These are phyloP conservation scores for Hemisphaericaspora xylofermentans DNA, from an alignment of 1,139 yeast genomes.

Conservation along the genomic window DNA sequence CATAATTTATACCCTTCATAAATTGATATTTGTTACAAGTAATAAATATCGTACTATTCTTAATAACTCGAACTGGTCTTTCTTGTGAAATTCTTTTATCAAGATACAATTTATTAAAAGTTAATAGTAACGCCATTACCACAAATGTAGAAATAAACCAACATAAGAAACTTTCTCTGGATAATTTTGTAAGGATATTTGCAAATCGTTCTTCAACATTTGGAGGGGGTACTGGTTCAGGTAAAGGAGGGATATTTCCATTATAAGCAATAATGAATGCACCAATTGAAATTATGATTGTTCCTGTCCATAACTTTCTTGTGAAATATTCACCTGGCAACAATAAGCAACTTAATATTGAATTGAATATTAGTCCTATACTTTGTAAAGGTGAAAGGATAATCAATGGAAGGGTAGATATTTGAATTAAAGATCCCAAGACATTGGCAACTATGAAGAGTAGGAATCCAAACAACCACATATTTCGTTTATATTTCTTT, in stretches of 20 bases:
- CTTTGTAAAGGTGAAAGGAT: slow-evolving; percentile 83
- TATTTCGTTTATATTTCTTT: slow-evolving; percentile 49
- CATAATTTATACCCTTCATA: slow-evolving; percentile 58
- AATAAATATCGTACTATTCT: slow-evolving; percentile 6
- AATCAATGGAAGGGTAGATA: slow-evolving; percentile 79
- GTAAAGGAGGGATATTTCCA: slow-evolving; percentile 39
- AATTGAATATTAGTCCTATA: slow-evolving; percentile 81
- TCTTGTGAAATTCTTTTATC: slow-evolving; percentile 7
- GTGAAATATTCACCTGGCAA: slow-evolving; percentile 72
- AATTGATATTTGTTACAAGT: slow-evolving; percentile 23
- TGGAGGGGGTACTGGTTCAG: slow-evolving; percentile 23
- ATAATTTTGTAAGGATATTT: slow-evolving; percentile 25
- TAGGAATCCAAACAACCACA: slow-evolving; percentile 76
- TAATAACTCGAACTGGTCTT: slow-evolving; percentile 11
- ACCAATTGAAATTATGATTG: slow-evolving; percentile 67
- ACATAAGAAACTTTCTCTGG: slow-evolving; percentile 27
- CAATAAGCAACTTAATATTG: slow-evolving; percentile 64
- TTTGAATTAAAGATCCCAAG: slow-evolving; percentile 80
- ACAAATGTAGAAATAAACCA: slow-evolving; percentile 44
- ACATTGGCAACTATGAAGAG: slow-evolving; percentile 74
- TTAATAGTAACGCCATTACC: slow-evolving; percentile 25
- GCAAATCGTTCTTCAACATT: slow-evolving; percentile 27
- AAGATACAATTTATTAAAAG: slow-evolving; percentile 20
- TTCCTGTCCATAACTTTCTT: slow-evolving; percentile 56
- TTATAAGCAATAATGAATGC: slow-evolving; percentile 80